Evolutionary conservation across 2,329 filamentous ascomycete genomes (phyloP), one percentile per base, ranked within the genome.

Genomic region (Nannizzia gypsea): DNA sequence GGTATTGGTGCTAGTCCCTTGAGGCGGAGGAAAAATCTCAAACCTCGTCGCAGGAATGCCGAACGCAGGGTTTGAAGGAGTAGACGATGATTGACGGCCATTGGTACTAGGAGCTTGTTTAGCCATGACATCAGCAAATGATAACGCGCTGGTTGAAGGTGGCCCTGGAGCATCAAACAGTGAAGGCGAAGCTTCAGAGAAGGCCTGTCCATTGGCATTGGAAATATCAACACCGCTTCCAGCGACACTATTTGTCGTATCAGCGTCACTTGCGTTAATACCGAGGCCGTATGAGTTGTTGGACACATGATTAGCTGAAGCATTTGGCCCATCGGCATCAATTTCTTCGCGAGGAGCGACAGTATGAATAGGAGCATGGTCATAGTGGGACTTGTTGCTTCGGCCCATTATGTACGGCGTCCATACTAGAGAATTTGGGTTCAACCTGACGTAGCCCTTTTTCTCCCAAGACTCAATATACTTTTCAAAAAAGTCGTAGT

Each of bases 341-440:
- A 87, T 84, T 22, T 90, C 90, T 63, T 95, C 90, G 38, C 92
- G 84, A 3, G 87, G 90, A 11, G 92, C 92, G 59, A 97, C 89
- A 1, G 92, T 88, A 64, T 89, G 91, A 60, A 97, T 77, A 4
- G 89, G 89, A 4, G 86, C 88, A 56, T 90, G 82, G 69, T 95
- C 90, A 67, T 93, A 92, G 67, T 89, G 88, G 3, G 86, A 87
- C 38, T 87, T 83, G 65, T 88, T 91, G 71, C 83, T 87, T 52
- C 90, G 84, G 26, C 93, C 92, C 90, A 96, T 97, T 46, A 97
- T 85, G 71, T 96, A 99, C 0, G 93, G 93, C 13, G 91, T 96
- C 93, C 93, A 99, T 9, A 91, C 87, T 26, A 99, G 80, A 17
- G 85, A 85, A 50, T 87, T 84, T 0, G 88, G 83, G 65, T 93